These are phyloP conservation scores for Clitopilus hobsonii DNA, from an alignment of 768 basidiomycete species.

Conservation along the genomic window DNA sequence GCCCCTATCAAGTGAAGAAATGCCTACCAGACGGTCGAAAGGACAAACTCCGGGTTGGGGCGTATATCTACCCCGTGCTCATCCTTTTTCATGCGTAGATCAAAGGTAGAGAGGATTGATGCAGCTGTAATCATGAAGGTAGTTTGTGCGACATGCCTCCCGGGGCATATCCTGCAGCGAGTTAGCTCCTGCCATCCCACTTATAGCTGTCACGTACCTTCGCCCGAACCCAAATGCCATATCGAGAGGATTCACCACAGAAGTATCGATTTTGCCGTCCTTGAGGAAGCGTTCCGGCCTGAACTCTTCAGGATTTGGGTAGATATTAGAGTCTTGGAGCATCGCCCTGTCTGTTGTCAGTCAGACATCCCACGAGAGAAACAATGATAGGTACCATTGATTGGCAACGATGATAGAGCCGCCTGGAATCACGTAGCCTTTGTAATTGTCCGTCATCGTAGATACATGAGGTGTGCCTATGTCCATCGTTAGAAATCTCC, in stretches of 20 bases:
- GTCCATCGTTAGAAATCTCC: neutral
- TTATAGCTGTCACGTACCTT: constrained; percentile 6
- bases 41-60: constrained; percentile 23
- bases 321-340: constrained; percentile 10
- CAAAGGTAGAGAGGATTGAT: constrained; percentile 24
- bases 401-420: constrained; percentile 28
- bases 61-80: constrained; percentile 17
- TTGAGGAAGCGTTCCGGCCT: constrained; percentile 17
- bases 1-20: neutral
- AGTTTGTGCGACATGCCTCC: constrained; percentile 21
- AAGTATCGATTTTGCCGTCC: constrained; percentile 12
- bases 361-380: neutral
- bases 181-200: neutral
- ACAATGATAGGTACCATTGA: constrained; percentile 19
- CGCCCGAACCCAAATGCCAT: constrained; percentile 25
- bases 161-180: constrained; percentile 23
- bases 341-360: constrained; percentile 8
- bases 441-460: constrained; percentile 17
- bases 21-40: constrained; percentile 28
- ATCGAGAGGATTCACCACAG: constrained; percentile 1
- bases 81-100: constrained; percentile 20
- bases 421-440: constrained; percentile 25
- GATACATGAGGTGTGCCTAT: neutral
- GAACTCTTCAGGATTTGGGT: constrained; percentile 13
- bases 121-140: constrained; percentile 22